These are phyloP conservation scores for Dimocarpus longan DNA, from an alignment of 345 rosid genomes.

Conservation along the genomic window DNA sequence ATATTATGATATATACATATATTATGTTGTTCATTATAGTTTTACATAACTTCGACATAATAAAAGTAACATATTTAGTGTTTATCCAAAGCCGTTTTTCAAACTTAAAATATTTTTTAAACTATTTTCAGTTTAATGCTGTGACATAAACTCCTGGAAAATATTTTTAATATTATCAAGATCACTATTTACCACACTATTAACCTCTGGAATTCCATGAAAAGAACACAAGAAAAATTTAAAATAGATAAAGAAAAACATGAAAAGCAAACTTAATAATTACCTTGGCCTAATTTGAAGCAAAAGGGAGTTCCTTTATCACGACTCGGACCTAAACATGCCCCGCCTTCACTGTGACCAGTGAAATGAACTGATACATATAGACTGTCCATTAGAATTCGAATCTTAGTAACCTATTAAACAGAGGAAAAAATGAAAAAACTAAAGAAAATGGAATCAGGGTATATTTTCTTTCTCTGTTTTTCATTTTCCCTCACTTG, in stretches of 20 bases:
- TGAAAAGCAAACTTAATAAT: not conserved
- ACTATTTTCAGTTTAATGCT: not conserved
- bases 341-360: slow-evolving; percentile 39
- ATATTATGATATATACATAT: no score
- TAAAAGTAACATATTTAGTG: no score
- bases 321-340: slow-evolving; percentile 29
- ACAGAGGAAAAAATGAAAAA: not conserved
- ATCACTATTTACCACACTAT: not conserved
- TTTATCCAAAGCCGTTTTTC: no score
- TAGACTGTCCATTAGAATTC: not conserved
- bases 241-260: not conserved
- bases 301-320: slow-evolving; percentile 29
- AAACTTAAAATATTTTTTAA: no score
- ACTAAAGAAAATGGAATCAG: not conserved
- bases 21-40: no score
- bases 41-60: no score
- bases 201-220: not conserved
- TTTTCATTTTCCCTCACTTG: no score
- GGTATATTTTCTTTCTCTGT: no score
- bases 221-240: no score
- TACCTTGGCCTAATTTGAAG: slow-evolving; percentile 57
- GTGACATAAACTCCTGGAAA: not conserved
- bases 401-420: not conserved
- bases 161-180: no score
- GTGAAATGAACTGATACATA: slow-evolving; percentile 42